Conservation (phyloP, 164 flowering plant species). For the Buxus sempervirens region DNA sequence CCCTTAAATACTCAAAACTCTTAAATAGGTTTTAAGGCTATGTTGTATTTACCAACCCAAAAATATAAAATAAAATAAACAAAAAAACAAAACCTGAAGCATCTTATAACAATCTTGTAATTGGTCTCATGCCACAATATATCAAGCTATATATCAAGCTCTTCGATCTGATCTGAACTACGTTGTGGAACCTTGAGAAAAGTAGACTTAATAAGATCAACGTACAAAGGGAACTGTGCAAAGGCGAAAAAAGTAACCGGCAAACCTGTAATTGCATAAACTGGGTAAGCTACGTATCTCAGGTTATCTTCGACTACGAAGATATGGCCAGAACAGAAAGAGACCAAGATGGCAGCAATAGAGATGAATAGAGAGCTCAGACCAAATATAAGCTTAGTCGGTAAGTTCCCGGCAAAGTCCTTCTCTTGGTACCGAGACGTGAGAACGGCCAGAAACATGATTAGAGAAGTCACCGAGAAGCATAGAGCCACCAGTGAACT, state of each 20-base stretch:
- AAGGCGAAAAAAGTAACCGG: slow-evolving; percentile 15
- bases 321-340: slow-evolving; percentile 27
- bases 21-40: too few relatives aligned
- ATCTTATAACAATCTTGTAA: too few relatives aligned
- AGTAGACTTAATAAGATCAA: slow-evolving; percentile 19
- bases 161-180: neutral
- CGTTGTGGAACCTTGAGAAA: slow-evolving; percentile 15
- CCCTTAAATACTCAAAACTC: too few relatives aligned
- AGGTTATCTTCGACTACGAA: slow-evolving; percentile 19
- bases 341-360: slow-evolving; percentile 23
- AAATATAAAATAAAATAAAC: too few relatives aligned
- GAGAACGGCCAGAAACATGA: slow-evolving; percentile 26
- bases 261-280: slow-evolving; percentile 11
- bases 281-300: slow-evolving; percentile 4
- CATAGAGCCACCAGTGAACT: slow-evolving; percentile 24
- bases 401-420: slow-evolving; percentile 14
- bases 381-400: slow-evolving; percentile 17
- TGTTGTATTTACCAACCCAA: too few relatives aligned
- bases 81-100: too few relatives aligned
- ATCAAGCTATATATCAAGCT: too few relatives aligned
- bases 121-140: too few relatives aligned
- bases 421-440: slow-evolving; percentile 20
- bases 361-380: slow-evolving; percentile 24
- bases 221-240: slow-evolving; percentile 19
- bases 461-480: slow-evolving; percentile 22